Base-by-base conservation (phyloP, 306 rosid genomes). In the Medicago arabica region DNA sequence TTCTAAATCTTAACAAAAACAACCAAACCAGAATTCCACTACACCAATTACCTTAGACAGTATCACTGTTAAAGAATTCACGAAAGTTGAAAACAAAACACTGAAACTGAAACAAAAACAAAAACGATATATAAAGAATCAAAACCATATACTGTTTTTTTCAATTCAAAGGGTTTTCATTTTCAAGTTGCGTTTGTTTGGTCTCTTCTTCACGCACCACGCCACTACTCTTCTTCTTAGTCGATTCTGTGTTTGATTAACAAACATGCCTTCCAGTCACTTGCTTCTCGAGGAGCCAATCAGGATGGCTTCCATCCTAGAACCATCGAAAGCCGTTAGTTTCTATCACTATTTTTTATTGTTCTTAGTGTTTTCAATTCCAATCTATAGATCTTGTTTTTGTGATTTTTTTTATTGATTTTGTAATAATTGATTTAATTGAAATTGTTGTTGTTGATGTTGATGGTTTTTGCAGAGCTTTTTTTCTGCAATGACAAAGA, bases 271-370 rank as follows among this genome's bases (percentile, higher is more conserved):
- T 87, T 90, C 98, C 47, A 68, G 85, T 86, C 96, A 90, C 88
- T 67, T 96, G 72, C 99, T 96, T 71, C 93, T 96, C 17, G 99
- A 96, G 64, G 99, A 96, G 80, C 99, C 99, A 0, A 89, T 96
- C 39, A 68, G 99, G 87, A 96, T 96, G 99, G 91, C 90, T 18
- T 92, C 99, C 54, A 89, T 96, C 75, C 86, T 96, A 8, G 98
- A 96, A 78, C 98, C 99, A 25, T 96, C 99, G 72, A 92, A 89
- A 53, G 73, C 96, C 7, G 99, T 92, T 67, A 71, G 96, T 78
- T 23, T 59, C 53, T 49, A 2, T 28, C 3, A 28, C 4, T 28
- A 0, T 16, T 38, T 12, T 19, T 8, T 3, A 23, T 7, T 60
- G 4, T 38, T 12, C 25, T 8, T 3, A 23, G 4, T 60, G 4